Evolutionary conservation across 306 rosid genomes (phyloP).

Genomic region (Vicia faba): DNA sequence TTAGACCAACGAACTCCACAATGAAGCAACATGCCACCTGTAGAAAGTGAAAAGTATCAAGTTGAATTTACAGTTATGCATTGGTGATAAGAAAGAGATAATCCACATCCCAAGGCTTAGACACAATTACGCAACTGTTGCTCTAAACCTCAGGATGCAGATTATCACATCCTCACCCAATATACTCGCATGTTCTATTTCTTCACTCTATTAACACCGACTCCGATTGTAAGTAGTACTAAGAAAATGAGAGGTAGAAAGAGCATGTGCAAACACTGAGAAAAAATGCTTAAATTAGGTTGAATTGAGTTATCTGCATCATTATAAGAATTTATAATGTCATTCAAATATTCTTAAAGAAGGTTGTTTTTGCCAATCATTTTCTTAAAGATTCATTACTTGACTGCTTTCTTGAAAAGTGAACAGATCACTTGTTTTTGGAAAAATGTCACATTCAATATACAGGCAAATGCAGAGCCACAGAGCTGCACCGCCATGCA

Average conservation of each 20-base stretch:
- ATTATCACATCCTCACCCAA: slow-evolving; percentile 9
- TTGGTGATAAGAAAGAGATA: too few relatives aligned
- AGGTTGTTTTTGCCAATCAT: too few relatives aligned
- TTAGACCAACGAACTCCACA: background rate
- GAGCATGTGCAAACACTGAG: background rate
- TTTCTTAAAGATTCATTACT: too few relatives aligned
- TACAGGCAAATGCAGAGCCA: background rate
- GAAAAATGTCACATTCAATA: background rate
- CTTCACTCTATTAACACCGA: background rate
- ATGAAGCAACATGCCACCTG: background rate
- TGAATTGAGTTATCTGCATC: too few relatives aligned
- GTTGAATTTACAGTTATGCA: background rate
- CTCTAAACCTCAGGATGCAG: too few relatives aligned
- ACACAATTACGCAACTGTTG: background rate
- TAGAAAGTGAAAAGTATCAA: background rate
- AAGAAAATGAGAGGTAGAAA: background rate
- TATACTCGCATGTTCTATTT: background rate
- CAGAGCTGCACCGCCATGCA: slow-evolving; percentile 21
- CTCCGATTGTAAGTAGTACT: background rate
- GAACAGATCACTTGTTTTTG: too few relatives aligned
- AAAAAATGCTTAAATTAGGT: slow-evolving; percentile 16
- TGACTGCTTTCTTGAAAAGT: too few relatives aligned
- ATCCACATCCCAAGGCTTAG: too few relatives aligned
- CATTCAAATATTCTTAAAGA: too few relatives aligned
- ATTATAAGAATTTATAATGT: too few relatives aligned